Percentiles rank a stretch among this genome's conserved stretches.
phyloP scores from a whole-genome alignment of 192 early-diverging fungal species.

The Dispira simplex region DNA sequence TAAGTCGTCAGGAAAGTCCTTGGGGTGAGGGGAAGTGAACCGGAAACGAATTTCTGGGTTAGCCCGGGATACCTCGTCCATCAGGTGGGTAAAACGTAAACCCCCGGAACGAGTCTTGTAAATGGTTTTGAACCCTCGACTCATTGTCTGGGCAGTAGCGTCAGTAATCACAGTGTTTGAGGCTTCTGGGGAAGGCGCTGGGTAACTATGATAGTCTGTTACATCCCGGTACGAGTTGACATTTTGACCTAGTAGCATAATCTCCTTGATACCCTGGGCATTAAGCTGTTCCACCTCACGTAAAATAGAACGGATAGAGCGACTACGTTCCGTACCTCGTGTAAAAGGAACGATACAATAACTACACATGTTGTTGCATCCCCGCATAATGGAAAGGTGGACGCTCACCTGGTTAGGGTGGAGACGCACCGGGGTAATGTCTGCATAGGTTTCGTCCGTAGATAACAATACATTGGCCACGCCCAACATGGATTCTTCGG shows the following conservation, averaged over 20 bases:
- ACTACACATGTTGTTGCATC: slow-evolving; percentile 73
- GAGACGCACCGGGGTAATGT: slow-evolving; percentile 56
- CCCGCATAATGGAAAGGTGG: slow-evolving; percentile 61
- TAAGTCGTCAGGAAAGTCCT: slow-evolving; percentile 61
- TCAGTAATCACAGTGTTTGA: slow-evolving; percentile 2
- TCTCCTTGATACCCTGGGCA: slow-evolving; percentile 43
- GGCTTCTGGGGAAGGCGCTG: slow-evolving; percentile 19
- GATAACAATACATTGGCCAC: slow-evolving; percentile 70
- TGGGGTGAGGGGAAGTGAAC: slow-evolving; percentile 67
- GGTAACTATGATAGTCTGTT: slow-evolving; percentile 32
- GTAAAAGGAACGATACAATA: slow-evolving; percentile 71
- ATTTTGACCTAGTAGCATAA: slow-evolving; percentile 65
- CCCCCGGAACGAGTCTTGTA: slow-evolving; percentile 62
- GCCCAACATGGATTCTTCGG: slow-evolving; percentile 39
- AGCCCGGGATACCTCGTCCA: slow-evolving; percentile 45
- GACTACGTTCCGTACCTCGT: slow-evolving; percentile 54
- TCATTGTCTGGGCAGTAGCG: slow-evolving; percentile 21
- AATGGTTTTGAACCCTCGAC: slow-evolving; percentile 57
- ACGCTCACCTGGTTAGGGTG: slow-evolving; percentile 44
- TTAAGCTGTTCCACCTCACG: slow-evolving; percentile 43
- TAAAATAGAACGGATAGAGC: slow-evolving; percentile 51
- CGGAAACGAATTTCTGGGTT: slow-evolving; percentile 64
- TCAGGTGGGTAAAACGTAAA: slow-evolving; percentile 52
- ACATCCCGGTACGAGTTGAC: slow-evolving; percentile 67
- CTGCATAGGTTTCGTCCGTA: slow-evolving; percentile 66